These are phyloP conservation scores for Candida gigantensis DNA, from an alignment of 1,139 yeast genomes.

Conservation along the genomic window DNA sequence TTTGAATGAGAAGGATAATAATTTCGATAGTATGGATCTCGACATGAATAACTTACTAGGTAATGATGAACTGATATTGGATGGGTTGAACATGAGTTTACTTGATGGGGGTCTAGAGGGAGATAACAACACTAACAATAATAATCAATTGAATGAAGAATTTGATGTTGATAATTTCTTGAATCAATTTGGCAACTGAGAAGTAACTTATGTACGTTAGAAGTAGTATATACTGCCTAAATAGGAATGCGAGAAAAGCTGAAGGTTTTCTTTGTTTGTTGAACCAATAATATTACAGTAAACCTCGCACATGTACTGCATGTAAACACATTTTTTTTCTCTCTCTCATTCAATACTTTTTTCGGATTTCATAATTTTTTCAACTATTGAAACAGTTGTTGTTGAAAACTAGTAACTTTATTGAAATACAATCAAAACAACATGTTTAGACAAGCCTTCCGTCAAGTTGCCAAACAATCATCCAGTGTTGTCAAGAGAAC, in stretches of 20 bases:
- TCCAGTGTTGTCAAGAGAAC: slow-evolving; percentile 69
- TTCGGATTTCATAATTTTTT: too few species aligned
- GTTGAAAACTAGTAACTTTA: neutral
- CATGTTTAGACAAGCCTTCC: slow-evolving; percentile 72
- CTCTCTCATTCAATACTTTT: slow-evolving; percentile 2
- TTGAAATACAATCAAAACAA: slow-evolving; percentile 11
- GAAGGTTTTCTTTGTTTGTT: too few species aligned
- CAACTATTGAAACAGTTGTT: neutral
- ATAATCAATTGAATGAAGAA: slow-evolving; percentile 28
- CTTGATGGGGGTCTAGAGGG: slow-evolving; percentile 37
- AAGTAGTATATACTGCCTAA: slow-evolving; percentile 21
- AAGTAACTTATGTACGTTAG: slow-evolving; percentile 1
- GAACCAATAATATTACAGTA: slow-evolving; percentile 28
- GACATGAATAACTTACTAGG: slow-evolving; percentile 46
- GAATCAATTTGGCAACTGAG: slow-evolving; percentile 43
- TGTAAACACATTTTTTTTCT: neutral
- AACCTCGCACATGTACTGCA: slow-evolving; percentile 5
- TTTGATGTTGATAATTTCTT: slow-evolving; percentile 51
- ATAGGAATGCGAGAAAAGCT: slow-evolving; percentile 29
- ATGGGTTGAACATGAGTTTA: slow-evolving; percentile 46
- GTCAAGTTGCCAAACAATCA: slow-evolving; percentile 67
- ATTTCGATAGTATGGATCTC: slow-evolving; percentile 28
- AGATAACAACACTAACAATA: slow-evolving; percentile 17
- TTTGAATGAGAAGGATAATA: slow-evolving; percentile 13
- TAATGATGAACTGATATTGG: slow-evolving; percentile 45